Evolutionary conservation across 306 rosid genomes (phyloP).

Genomic region (Luffa acutangula): DNA sequence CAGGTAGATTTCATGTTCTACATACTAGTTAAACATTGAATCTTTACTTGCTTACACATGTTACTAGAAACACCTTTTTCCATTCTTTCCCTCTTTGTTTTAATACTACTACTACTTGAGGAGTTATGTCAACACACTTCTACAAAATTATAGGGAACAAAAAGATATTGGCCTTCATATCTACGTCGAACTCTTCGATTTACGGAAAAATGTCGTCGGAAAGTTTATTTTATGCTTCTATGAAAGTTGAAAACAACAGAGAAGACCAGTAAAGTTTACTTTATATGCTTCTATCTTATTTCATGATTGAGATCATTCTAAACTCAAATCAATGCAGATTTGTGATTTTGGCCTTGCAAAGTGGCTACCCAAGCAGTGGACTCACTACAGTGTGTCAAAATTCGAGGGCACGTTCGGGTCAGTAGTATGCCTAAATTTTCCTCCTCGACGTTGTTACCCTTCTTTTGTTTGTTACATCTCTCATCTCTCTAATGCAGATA

Average conservation of each 20-base stretch:
- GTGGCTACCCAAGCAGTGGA: conserved; percentile 68
- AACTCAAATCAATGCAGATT: conserved; percentile 37
- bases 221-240: not conserved
- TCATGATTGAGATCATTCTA: not conserved
- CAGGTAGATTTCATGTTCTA: conserved; percentile 43
- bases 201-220: not conserved
- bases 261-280: not conserved
- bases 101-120: not conserved
- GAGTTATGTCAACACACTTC: not conserved
- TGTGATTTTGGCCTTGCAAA: conserved; percentile 93
- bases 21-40: not conserved
- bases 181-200: not conserved
- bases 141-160: not conserved
- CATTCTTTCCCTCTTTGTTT: not conserved
- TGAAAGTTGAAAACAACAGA: not conserved
- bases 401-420: conserved; percentile 91
- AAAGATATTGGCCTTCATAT: not conserved
- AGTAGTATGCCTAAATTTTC: conserved; percentile 3
- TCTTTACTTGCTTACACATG: not conserved
- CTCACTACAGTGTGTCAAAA: conserved; percentile 50
- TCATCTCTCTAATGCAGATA: conserved; percentile 38
- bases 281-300: not conserved
- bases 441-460: not conserved
- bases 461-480: not conserved
- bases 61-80: not conserved